Evolutionary conservation across 2,329 filamentous ascomycete species (phyloP).

Genomic region (Penicillium sp.): DNA sequence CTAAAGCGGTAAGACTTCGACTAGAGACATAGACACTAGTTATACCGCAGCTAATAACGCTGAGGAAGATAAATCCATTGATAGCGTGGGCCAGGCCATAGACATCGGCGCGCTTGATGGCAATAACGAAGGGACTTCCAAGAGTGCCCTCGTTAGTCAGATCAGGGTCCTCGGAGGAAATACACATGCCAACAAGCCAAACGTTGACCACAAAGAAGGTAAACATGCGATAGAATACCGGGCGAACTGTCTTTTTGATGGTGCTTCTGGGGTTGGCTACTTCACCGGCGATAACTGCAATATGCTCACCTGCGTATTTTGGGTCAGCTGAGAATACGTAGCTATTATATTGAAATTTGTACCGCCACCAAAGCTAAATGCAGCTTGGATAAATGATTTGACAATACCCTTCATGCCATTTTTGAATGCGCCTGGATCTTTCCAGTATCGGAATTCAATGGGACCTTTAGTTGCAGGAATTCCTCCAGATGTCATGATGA

Average conservation of each 20-base stretch:
- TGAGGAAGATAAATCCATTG: conserved; percentile 37
- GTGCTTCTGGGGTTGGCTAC: conserved; percentile 29
- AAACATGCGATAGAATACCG: conserved; percentile 37
- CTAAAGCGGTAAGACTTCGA: conserved; percentile 32
- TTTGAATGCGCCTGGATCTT: conserved; percentile 28
- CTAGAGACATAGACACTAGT: conserved; percentile 36
- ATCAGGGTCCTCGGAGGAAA: conserved; percentile 29
- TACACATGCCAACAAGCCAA: conserved; percentile 38
- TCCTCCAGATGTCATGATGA: conserved; percentile 37
- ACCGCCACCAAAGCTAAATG: conserved; percentile 34
- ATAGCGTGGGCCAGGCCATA: conserved; percentile 30
- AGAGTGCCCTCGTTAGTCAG: conserved; percentile 32
- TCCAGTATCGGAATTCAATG: conserved; percentile 34
- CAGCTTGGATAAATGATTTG: conserved; percentile 36
- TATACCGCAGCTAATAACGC: conserved; percentile 35
- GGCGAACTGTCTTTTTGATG: conserved; percentile 31
- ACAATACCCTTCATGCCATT: conserved; percentile 36
- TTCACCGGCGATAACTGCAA: conserved; percentile 36
- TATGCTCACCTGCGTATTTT: conserved; percentile 25
- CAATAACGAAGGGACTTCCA: conserved; percentile 33
- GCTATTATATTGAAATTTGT: background rate
- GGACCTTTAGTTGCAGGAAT: conserved; percentile 32
- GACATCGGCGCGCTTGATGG: conserved; percentile 29
- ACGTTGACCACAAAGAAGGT: conserved; percentile 37
- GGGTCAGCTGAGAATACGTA: background rate